phyloP scores from a whole-genome alignment of 2,329 filamentous ascomycete species.

The Venturia carpophila region DNA sequence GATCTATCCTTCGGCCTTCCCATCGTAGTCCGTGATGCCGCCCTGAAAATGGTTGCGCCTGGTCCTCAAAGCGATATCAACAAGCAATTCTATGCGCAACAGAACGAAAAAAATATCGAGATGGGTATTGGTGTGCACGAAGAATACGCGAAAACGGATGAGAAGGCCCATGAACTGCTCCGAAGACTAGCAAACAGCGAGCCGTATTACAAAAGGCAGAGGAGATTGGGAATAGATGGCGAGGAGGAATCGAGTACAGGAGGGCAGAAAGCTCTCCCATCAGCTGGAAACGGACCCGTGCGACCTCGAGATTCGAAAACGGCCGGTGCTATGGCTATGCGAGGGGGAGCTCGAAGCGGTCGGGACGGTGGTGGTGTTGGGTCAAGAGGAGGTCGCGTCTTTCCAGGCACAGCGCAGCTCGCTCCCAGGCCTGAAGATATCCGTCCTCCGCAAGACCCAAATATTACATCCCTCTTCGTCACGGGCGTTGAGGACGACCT shows the following conservation, averaged over 20 bases:
- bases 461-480: conserved; percentile 87
- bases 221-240: conserved; percentile 57
- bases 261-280: conserved; percentile 36
- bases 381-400: conserved; percentile 40
- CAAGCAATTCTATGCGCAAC: conserved; percentile 94
- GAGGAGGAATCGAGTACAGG: conserved; percentile 36
- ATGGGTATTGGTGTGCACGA: conserved; percentile 75
- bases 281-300: conserved; percentile 53
- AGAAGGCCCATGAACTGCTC: conserved; percentile 86
- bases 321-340: conserved; percentile 35
- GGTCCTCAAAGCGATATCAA: conserved; percentile 90
- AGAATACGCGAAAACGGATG: conserved; percentile 93
- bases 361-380: conserved; percentile 40
- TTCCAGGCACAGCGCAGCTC: conserved; percentile 63
- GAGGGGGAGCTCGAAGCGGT: conserved; percentile 40
- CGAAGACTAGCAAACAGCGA: conserved; percentile 82
- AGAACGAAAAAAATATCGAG: conserved; percentile 91
- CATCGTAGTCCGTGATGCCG: conserved; percentile 89
- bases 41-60: conserved; percentile 93
- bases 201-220: conserved; percentile 87
- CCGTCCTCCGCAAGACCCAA: conserved; percentile 71
- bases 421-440: conserved; percentile 81
- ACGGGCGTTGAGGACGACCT: conserved; percentile 95
- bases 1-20: conserved; percentile 93
- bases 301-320: conserved; percentile 56